phyloP scores from a whole-genome alignment of 2,329 filamentous ascomycete species.

The Pezicula neosporulosa region DNA sequence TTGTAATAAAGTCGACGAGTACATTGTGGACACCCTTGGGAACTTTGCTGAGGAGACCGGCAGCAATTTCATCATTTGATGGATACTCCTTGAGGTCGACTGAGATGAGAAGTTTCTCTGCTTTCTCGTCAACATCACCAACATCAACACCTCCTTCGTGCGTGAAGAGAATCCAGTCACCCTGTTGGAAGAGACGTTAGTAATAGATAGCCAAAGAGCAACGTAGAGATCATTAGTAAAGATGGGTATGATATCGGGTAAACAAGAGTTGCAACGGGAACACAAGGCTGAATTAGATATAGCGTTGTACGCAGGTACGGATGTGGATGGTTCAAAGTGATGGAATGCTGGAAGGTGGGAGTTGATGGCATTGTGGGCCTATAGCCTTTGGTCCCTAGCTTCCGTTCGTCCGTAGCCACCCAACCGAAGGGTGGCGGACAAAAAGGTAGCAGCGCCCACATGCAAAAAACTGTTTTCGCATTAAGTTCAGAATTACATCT shows the following conservation, averaged over 20 bases:
- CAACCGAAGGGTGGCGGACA: neutral
- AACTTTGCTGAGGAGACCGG: constrained; percentile 83
- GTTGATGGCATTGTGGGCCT: constrained; percentile 18
- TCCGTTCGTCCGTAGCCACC: constrained; percentile 26
- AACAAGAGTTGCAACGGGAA: no score
- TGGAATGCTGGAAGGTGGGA: neutral
- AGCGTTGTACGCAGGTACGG: constrained; percentile 12
- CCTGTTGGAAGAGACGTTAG: constrained; percentile 60
- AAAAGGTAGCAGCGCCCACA: constrained; percentile 21
- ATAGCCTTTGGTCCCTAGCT: constrained; percentile 17
- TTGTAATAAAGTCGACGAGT: constrained; percentile 97
- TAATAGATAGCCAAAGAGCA: neutral
- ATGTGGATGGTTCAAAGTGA: constrained; percentile 9
- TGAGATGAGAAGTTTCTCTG: constrained; percentile 96
- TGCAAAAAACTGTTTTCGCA: constrained; percentile 7
- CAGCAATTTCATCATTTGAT: constrained; percentile 90
- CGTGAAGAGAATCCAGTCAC: constrained; percentile 99
- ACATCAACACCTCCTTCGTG: constrained; percentile 99
- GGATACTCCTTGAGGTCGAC: constrained; percentile 94
- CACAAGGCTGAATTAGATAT: no score
- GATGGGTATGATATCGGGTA: no score
- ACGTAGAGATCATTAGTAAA: neutral
- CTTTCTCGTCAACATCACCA: constrained; percentile 97
- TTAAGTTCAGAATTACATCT: constrained; percentile 14
- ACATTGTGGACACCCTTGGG: constrained; percentile 96